These are phyloP conservation scores for Ogataea ganodermae DNA, from an alignment of 805 yeast species.

Conservation along the genomic window DNA sequence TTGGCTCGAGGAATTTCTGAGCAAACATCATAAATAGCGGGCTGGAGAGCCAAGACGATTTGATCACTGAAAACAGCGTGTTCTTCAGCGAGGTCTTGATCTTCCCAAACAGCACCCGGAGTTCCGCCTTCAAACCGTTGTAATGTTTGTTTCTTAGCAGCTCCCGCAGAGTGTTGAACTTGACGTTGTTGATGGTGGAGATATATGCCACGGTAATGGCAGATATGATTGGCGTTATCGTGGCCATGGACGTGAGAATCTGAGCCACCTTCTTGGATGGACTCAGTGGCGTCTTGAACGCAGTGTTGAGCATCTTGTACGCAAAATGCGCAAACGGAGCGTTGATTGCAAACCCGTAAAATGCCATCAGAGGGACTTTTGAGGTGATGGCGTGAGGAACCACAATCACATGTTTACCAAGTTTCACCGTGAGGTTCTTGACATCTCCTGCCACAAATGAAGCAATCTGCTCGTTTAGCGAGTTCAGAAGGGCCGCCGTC, in stretches of 20 bases:
- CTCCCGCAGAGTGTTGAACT: slow-evolving; percentile 10
- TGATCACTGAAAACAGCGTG: slow-evolving; percentile 49
- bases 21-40: slow-evolving; percentile 54
- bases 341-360: slow-evolving; percentile 54
- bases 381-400: slow-evolving; percentile 44
- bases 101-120: slow-evolving; percentile 11
- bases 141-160: slow-evolving; percentile 11
- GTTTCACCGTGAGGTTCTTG: slow-evolving; percentile 24
- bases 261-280: slow-evolving; percentile 47
- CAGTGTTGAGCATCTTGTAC: slow-evolving; percentile 46
- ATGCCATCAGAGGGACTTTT: slow-evolving; percentile 53
- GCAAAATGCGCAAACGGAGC: slow-evolving; percentile 62
- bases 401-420: slow-evolving; percentile 22
- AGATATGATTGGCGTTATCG: slow-evolving; percentile 57
- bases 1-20: slow-evolving; percentile 57
- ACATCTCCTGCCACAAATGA: slow-evolving; percentile 50
- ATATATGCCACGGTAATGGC: slow-evolving; percentile 54
- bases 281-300: slow-evolving; percentile 46
- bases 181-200: slow-evolving; percentile 45
- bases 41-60: slow-evolving; percentile 56
- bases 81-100: slow-evolving; percentile 39
- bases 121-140: slow-evolving; percentile 18
- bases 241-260: slow-evolving; percentile 50
- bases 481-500: slow-evolving; percentile 56
- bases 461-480: slow-evolving; percentile 61